A percentile compares a stretch with the other conserved stretches of the same genome.
Conservation (phyloP, 345 rosid species). For the Noccaea caerulescens region DNA sequence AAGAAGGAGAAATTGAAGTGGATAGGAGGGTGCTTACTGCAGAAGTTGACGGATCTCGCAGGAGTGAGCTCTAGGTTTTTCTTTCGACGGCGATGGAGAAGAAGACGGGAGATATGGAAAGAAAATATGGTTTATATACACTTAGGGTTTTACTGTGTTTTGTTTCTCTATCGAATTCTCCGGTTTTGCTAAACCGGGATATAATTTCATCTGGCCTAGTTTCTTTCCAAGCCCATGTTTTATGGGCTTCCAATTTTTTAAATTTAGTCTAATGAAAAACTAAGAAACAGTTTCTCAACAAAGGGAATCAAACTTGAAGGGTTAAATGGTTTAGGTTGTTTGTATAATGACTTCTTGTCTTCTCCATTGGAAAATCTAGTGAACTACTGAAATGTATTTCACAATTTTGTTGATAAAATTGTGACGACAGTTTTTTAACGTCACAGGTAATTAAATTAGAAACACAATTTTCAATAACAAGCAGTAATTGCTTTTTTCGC, state of each 20-base stretch:
- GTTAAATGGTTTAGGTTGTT: no score
- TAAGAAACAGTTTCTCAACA: no score
- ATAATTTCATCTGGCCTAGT: not conserved
- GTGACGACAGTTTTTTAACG: no score
- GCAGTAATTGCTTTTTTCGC: no score
- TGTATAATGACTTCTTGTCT: no score
- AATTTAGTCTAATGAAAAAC: no score
- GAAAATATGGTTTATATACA: not conserved
- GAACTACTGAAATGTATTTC: no score
- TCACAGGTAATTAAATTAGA: no score
- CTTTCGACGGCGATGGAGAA: constrained; percentile 1
- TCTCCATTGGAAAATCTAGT: no score
- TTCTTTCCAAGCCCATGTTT: not conserved
- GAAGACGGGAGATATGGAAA: not conserved
- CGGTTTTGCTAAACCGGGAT: not conserved
- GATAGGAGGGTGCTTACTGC: not conserved
- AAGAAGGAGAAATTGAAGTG: not conserved
- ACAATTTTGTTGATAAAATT: no score
- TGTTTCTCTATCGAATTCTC: not conserved
- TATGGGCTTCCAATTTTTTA: not conserved
- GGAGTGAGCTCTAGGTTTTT: not conserved
- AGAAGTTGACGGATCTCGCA: not conserved
- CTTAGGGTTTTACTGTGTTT: not conserved
- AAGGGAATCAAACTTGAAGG: no score
- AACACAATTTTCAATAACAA: no score